Conservation (phyloP, 305 asterid species). For the Rubia peregrina region DNA sequence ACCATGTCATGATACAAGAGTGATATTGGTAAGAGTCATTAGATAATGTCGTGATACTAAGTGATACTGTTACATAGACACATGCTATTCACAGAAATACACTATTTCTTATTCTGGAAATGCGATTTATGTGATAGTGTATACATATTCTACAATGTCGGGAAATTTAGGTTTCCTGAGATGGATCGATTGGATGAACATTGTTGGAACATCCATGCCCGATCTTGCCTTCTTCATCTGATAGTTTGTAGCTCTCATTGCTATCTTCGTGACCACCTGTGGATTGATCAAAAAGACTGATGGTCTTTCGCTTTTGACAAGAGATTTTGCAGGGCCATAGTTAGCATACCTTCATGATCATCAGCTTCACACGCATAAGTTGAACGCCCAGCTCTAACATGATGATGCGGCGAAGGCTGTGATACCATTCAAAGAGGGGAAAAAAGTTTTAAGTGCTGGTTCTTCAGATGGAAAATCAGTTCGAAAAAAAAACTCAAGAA, state of each 20-base stretch:
- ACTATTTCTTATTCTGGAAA: background rate
- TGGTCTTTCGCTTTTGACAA: too few relatives aligned
- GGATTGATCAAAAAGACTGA: too few relatives aligned
- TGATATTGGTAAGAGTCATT: background rate
- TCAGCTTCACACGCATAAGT: slow-evolving; percentile 42
- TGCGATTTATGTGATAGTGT: background rate
- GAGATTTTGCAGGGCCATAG: background rate
- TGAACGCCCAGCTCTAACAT: slow-evolving; percentile 48
- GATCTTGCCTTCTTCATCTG: slow-evolving; percentile 5
- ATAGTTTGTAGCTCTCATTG: background rate
- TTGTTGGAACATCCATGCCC: background rate
- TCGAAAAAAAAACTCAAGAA: slow-evolving; percentile 13
- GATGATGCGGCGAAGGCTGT: slow-evolving; percentile 84
- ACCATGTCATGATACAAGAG: background rate
- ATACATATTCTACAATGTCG: background rate
- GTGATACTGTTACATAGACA: background rate
- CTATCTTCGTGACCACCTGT: background rate
- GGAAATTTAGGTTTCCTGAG: background rate
- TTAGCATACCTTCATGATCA: slow-evolving; percentile 36
- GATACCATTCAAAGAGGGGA: background rate
- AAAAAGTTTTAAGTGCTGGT: background rate
- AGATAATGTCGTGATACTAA: background rate
- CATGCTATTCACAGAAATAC: background rate
- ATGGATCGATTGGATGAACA: slow-evolving; percentile 6
- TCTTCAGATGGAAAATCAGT: background rate